These are phyloP conservation scores for Dioscorea zingiberensis DNA, from an alignment of 106 monocot genomes.

Conservation along the genomic window DNA sequence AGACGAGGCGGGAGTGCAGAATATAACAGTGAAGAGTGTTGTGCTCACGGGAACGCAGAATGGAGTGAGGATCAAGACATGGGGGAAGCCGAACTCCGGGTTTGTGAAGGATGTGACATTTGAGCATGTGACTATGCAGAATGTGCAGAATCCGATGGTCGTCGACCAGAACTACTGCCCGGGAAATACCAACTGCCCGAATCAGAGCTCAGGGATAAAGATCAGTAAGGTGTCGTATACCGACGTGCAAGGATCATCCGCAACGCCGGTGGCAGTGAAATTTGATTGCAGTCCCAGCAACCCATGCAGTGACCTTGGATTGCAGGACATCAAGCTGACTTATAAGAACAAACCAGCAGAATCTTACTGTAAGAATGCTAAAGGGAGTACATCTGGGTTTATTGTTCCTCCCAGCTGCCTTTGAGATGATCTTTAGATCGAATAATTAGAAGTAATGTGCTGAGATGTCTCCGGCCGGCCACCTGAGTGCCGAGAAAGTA, in stretches of 20 bases:
- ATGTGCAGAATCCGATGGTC: conserved; percentile 36
- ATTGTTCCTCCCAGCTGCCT: conserved; percentile 18
- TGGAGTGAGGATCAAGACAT: conserved; percentile 41
- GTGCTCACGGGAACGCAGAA: conserved; percentile 23
- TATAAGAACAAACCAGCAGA: conserved; percentile 10
- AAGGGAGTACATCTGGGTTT: conserved; percentile 1
- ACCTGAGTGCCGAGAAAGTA: no score
- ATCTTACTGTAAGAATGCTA: conserved; percentile 17
- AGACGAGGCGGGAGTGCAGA: conserved; percentile 29
- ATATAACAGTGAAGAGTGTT: conserved; percentile 27
- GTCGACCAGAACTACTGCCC: conserved; percentile 51
- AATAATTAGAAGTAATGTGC: no score
- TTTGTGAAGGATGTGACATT: conserved; percentile 18
- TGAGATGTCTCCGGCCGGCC: no score
- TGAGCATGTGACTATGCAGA: conserved; percentile 18
- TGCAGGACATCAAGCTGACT: conserved; percentile 25
- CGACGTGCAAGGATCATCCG: conserved; percentile 21
- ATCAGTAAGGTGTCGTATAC: conserved; percentile 24
- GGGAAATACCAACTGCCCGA: conserved; percentile 17
- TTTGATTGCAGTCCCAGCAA: conserved; percentile 31
- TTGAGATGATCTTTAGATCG: background rate
- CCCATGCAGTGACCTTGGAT: conserved; percentile 16
- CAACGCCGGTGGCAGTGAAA: conserved; percentile 22
- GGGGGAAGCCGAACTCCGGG: conserved; percentile 25
- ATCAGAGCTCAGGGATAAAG: conserved; percentile 21